These are phyloP conservation scores for Sphaerulina musiva DNA, from an alignment of 2,329 filamentous ascomycete species.

Conservation along the genomic window DNA sequence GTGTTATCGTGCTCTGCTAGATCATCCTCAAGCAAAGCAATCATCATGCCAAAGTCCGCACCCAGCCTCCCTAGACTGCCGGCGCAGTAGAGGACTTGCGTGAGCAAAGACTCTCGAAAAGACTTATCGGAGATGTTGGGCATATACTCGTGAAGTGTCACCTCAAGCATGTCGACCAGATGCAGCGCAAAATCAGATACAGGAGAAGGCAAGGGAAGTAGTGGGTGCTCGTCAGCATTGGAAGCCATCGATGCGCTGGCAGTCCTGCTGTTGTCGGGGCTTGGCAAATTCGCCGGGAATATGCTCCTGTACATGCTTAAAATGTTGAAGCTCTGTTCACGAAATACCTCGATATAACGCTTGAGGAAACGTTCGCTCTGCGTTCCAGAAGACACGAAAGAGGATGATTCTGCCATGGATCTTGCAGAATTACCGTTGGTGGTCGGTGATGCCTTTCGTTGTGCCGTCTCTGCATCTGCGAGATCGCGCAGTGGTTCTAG, in stretches of 20 bases:
- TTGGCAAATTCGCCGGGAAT: constrained; percentile 57
- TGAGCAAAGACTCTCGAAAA: constrained; percentile 78
- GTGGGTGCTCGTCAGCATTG: constrained; percentile 27
- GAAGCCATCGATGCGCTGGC: not conserved
- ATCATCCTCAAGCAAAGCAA: constrained; percentile 57
- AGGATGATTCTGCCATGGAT: constrained; percentile 34
- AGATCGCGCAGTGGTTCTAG: constrained; percentile 79
- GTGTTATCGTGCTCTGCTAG: constrained; percentile 42
- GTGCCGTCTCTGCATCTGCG: constrained; percentile 72
- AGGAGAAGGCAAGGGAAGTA: constrained; percentile 61
- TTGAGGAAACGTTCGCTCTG: constrained; percentile 94
- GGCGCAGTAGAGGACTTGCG: constrained; percentile 88
- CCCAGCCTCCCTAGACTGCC: constrained; percentile 83
- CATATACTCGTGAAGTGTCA: constrained; percentile 68
- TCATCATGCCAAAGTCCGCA: constrained; percentile 84
- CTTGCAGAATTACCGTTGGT: constrained; percentile 30
- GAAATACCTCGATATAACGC: constrained; percentile 92
- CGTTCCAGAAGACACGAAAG: constrained; percentile 60
- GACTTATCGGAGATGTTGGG: constrained; percentile 74
- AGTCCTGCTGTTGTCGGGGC: constrained; percentile 9
- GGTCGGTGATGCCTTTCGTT: constrained; percentile 32
- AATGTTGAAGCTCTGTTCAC: constrained; percentile 94
- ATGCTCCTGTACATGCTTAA: constrained; percentile 91
- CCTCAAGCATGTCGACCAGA: constrained; percentile 71
- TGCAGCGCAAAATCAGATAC: constrained; percentile 79